Evolutionary conservation across 2,329 filamentous ascomycete genomes (phyloP), one percentile per base, ranked within the genome.

Genomic region (Fonsecaea nubica): DNA sequence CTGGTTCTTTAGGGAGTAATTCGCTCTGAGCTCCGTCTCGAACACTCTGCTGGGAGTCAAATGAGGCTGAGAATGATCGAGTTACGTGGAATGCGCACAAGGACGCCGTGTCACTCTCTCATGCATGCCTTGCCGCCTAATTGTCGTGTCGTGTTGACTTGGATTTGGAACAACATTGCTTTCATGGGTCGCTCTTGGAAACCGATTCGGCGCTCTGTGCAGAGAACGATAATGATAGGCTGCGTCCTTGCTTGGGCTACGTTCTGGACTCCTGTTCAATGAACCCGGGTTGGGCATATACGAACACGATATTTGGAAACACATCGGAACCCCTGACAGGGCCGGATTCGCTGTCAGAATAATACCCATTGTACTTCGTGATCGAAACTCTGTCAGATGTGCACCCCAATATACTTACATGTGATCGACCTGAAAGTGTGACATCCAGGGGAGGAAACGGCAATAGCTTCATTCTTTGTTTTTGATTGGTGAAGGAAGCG

Each of bases 51-150:
- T 36, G 5, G 45, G 13, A 15, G 13, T 36, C 45, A 12, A 30
- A 54, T 61, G 58, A 61, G 58, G 58, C 58, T 61, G 45, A 54
- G 21, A 50, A 54, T 9, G 38, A 38, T 32, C 57, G 15, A 53
- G 32, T 48, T 32, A 12, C 50, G 52, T 18, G 35, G 45, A 12
- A 30, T 32, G 36, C 18, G 45, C 45, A 54, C 8, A 40, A 52
- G 33, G n/a, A 48, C 30, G n/a, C 42, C 36, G 45, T 61, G 25
- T 21, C 58, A 38, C 32, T 15, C 10, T 25, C 18, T 25, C 32
- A 40, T 52, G 55, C 55, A 40, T 42, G 55, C 15, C 32, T 56
- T 18, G 35, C 33, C 12, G 33, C 12, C 58, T 54, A 21, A 33
- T 36, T 32, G 45, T 61, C 33, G 45, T 40, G 25, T 25, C 25